Percentiles rank a stretch among this genome's conserved stretches.
Evolutionary conservation across 164 flowering plant species (phyloP).

Genomic region (Berberis vulgaris): DNA sequence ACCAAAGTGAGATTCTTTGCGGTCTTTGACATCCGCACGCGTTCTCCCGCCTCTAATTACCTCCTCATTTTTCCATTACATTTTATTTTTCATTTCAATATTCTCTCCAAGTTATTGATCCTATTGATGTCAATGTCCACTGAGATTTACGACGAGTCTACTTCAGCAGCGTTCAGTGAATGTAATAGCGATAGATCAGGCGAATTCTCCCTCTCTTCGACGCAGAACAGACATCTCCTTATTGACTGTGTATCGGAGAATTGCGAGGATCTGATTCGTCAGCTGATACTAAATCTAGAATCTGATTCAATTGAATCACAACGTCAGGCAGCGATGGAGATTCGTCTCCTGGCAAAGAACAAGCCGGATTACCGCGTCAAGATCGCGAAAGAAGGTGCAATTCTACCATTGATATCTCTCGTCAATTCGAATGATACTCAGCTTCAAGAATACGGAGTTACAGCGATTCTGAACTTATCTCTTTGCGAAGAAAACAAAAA

Average conservation of each 20-base stretch:
- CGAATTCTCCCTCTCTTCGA: conserved; percentile 46
- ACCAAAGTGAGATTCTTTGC: no score
- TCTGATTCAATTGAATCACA: conserved; percentile 53
- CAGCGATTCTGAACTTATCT: conserved; percentile 70
- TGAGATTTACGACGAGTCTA: conserved; percentile 4
- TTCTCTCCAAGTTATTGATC: no score
- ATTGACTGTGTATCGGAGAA: conserved; percentile 44
- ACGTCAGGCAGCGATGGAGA: conserved; percentile 62
- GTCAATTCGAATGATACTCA: conserved; percentile 48
- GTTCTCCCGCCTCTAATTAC: no score
- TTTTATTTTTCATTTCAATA: no score
- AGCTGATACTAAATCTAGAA: conserved; percentile 50
- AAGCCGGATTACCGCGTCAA: conserved; percentile 58
- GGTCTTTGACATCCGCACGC: no score
- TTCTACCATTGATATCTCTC: conserved; percentile 50
- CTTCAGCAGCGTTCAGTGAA: conserved; percentile 65
- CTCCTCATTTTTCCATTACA: no score
- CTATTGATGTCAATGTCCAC: no score
- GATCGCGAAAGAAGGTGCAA: conserved; percentile 65
- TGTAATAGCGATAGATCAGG: conserved; percentile 80
- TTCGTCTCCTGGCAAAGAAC: conserved; percentile 73
- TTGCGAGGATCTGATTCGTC: conserved; percentile 47
- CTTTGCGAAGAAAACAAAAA: conserved; percentile 76
- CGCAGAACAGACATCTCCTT: conserved; percentile 32
- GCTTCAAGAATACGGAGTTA: conserved; percentile 73